Conservation (phyloP, 2,329 filamentous ascomycete species). For the Paraphoma sp. region DNA sequence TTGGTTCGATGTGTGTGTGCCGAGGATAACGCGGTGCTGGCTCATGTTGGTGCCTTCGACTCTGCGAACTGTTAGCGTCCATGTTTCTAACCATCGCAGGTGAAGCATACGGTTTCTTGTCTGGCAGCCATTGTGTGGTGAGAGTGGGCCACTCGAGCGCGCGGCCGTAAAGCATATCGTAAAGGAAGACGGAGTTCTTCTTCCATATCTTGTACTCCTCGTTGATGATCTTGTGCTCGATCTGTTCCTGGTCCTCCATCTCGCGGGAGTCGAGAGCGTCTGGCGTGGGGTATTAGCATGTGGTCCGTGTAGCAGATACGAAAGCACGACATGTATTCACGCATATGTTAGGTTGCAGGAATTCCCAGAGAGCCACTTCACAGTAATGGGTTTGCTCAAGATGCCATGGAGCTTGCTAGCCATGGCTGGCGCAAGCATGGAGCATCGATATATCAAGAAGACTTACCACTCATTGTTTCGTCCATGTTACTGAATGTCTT, state of each 20-base stretch:
- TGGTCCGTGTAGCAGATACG: background rate
- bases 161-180: constrained; percentile 94
- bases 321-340: too few species aligned
- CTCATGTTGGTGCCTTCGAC: constrained; percentile 82
- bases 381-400: background rate
- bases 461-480: constrained; percentile 47
- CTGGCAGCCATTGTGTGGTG: constrained; percentile 97
- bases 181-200: constrained; percentile 98
- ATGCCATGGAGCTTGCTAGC: background rate
- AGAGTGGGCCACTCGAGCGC: constrained; percentile 97
- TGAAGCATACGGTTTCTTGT: constrained; percentile 56
- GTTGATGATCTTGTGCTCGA: constrained; percentile 89
- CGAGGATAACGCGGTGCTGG: constrained; percentile 87
- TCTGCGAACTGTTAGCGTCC: constrained; percentile 48
- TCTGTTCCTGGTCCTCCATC: constrained; percentile 73
- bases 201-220: constrained; percentile 99
- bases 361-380: background rate
- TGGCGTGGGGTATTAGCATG: constrained; percentile 25
- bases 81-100: background rate
- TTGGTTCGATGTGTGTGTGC: constrained; percentile 89
- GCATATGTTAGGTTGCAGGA: background rate
- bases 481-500: constrained; percentile 34
- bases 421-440: background rate
- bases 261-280: constrained; percentile 51
- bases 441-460: too few species aligned